These are phyloP conservation scores for Fusarium humuli DNA, from an alignment of 2,329 filamentous ascomycete genomes.

Conservation along the genomic window DNA sequence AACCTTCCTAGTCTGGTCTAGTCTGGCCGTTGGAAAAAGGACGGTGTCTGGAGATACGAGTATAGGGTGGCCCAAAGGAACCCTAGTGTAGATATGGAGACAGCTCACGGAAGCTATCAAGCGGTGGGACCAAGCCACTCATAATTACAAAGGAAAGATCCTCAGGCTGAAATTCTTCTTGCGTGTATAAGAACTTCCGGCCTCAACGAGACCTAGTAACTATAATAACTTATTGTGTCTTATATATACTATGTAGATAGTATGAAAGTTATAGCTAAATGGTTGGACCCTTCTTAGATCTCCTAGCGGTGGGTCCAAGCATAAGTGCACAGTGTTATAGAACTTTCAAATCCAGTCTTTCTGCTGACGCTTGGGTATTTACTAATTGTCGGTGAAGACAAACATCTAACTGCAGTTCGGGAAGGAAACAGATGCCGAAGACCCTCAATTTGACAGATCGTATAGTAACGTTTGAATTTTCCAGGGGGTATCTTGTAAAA, in stretches of 20 bases:
- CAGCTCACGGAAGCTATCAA: background rate
- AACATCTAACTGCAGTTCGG: background rate
- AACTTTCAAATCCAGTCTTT: background rate
- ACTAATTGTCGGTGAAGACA: background rate
- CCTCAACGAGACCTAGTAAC: background rate
- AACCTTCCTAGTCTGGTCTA: background rate
- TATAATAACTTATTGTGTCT: too few species aligned
- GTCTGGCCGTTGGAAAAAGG: background rate
- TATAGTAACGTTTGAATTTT: background rate
- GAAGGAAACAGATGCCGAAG: background rate
- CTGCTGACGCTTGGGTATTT: background rate
- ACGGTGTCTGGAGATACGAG: background rate
- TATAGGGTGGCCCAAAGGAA: background rate
- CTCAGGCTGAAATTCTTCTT: background rate
- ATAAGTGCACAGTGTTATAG: background rate
- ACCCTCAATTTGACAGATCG: background rate
- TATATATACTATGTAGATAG: background rate
- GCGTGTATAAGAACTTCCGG: background rate
- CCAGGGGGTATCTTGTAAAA: background rate
- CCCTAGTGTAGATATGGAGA: background rate
- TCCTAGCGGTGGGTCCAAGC: background rate
- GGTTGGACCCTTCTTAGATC: background rate
- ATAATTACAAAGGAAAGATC: background rate
- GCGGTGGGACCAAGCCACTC: background rate
- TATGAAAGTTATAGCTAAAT: background rate